phyloP scores from a whole-genome alignment of 1,139 yeast genomes.

The Yamadazyma siamensis region DNA sequence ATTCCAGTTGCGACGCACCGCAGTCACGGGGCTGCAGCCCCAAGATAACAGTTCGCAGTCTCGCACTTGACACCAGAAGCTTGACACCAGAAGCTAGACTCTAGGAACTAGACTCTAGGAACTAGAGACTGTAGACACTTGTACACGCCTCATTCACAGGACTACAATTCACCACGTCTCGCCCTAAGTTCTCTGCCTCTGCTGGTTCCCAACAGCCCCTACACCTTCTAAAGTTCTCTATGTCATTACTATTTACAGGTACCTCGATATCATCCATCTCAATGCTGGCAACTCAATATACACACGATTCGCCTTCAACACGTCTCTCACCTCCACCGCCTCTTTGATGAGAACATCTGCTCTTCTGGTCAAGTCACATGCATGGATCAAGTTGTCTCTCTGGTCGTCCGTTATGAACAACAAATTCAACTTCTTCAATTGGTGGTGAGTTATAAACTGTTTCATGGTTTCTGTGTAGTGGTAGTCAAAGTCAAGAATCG shows the following conservation, averaged over 20 bases:
- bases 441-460: slow-evolving; percentile 57
- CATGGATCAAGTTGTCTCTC: slow-evolving; percentile 51
- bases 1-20: slow-evolving; percentile 3
- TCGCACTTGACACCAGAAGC: background rate
- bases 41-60: background rate
- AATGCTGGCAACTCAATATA: slow-evolving; percentile 75
- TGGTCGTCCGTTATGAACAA: slow-evolving; percentile 62
- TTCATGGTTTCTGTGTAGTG: slow-evolving; percentile 50
- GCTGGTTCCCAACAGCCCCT: too few relatives aligned
- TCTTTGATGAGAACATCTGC: slow-evolving; percentile 73
- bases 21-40: slow-evolving; percentile 5
- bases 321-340: slow-evolving; percentile 78
- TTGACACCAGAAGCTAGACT: background rate
- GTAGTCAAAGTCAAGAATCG: slow-evolving; percentile 45
- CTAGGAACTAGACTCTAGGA: background rate
- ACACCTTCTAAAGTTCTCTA: too few relatives aligned
- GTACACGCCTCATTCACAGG: too few relatives aligned
- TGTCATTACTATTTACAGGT: slow-evolving; percentile 21
- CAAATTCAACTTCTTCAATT: slow-evolving; percentile 52
- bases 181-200: too few relatives aligned
- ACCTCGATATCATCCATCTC: slow-evolving; percentile 48
- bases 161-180: too few relatives aligned
- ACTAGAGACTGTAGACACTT: background rate
- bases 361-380: slow-evolving; percentile 43
- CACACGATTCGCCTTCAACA: slow-evolving; percentile 76